Evolutionary conservation across 1,284 basidiomycete species (phyloP).

Genomic region (Blastosporella zonata): DNA sequence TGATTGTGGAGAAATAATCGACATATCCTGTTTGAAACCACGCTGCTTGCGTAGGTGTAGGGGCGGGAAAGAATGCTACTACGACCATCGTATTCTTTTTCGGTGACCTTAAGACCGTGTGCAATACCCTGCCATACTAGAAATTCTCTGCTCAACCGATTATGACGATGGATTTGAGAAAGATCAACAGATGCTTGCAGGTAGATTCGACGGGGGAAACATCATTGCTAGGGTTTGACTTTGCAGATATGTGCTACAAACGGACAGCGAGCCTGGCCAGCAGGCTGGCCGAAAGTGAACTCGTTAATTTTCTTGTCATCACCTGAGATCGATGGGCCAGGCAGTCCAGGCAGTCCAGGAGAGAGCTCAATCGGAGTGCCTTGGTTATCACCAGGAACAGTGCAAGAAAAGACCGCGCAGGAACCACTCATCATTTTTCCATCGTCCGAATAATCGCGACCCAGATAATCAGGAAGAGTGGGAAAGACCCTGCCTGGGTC

Average conservation of each 20-base stretch:
- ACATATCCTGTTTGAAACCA: not conserved
- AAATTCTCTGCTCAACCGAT: no score
- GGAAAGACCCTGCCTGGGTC: constrained; percentile 14
- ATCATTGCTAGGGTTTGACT: not conserved
- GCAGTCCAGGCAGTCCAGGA: constrained; percentile 14
- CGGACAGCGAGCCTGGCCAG: constrained; percentile 4
- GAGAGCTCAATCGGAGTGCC: constrained; percentile 20
- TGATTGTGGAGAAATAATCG: no score
- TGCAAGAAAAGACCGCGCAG: not conserved
- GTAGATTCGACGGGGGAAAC: not conserved
- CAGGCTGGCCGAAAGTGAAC: constrained; percentile 18
- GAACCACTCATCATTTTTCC: constrained; percentile 22
- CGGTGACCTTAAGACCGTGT: no score
- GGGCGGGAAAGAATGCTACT: no score
- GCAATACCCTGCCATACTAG: no score
- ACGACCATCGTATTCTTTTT: no score
- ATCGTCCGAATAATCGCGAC: not conserved
- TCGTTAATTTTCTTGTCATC: constrained; percentile 20
- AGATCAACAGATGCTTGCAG: not conserved
- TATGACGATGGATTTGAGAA: not conserved
- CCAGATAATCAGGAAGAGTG: constrained; percentile 16
- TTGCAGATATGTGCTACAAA: not conserved
- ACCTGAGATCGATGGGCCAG: constrained; percentile 9
- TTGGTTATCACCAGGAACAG: not conserved
- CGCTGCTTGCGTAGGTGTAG: no score